A percentile compares a stretch with the other conserved stretches of the same genome.
Conservation (phyloP, 169 alveolate species). For the Plasmodium gonderi region DNA sequence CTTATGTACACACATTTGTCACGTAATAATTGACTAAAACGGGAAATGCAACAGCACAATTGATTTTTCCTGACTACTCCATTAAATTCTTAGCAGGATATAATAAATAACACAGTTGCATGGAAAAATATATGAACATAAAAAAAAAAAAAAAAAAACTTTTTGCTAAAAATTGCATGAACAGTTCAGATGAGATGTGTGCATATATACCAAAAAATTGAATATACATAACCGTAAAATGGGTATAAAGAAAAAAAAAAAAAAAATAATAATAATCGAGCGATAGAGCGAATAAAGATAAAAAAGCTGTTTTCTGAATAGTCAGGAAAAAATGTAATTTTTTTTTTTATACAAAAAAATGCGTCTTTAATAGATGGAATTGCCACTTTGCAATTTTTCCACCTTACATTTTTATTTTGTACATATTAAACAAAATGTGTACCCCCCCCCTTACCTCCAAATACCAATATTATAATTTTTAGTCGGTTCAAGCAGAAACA, state of each 20-base stretch:
- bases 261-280: background rate
- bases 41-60: background rate
- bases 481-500: background rate
- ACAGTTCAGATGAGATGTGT: slow-evolving; percentile 10
- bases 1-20: background rate
- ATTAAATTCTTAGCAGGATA: background rate
- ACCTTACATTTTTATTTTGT: background rate
- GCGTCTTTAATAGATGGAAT: background rate
- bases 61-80: background rate
- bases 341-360: background rate
- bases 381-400: background rate
- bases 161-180: slow-evolving; percentile 33
- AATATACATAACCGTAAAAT: background rate
- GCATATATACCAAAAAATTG: slow-evolving; percentile 8
- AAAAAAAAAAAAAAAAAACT: slow-evolving; percentile 7
- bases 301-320: slow-evolving; percentile 2
- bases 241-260: slow-evolving; percentile 1
- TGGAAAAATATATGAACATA: background rate
- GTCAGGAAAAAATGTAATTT: background rate
- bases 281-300: background rate
- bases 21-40: background rate
- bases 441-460: no score
- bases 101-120: slow-evolving; percentile 8
- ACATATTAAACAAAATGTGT: slow-evolving; percentile 9
- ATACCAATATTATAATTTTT: background rate